Conservation (phyloP, 2,329 filamentous ascomycete genomes). For the Sarocladium kiliense region DNA sequence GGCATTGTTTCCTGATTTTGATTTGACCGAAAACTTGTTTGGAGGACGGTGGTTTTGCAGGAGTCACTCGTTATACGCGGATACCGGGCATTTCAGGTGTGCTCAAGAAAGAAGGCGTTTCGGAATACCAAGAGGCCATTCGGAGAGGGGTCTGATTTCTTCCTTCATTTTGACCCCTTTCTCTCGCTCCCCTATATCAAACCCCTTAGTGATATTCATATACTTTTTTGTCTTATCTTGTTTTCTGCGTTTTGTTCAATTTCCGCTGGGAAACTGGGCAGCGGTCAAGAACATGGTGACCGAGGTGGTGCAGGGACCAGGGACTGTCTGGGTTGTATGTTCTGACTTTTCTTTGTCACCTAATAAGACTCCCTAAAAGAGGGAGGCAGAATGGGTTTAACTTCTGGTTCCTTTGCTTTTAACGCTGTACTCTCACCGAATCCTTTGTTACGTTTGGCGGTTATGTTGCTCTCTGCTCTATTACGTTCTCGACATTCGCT, state of each 20-base stretch:
- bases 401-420: no score
- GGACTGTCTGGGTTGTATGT: no score
- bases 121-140: conserved; percentile 6
- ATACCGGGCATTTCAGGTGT: conserved; percentile 3
- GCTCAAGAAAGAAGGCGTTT: conserved; percentile 4
- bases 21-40: background rate
- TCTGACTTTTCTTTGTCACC: no score
- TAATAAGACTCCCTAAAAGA: no score
- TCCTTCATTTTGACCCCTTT: background rate
- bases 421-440: no score
- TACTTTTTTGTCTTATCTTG: background rate
- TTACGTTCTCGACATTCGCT: no score
- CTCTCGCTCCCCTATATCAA: background rate
- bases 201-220: background rate
- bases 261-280: no score
- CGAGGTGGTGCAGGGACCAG: no score
- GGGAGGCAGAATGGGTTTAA: no score
- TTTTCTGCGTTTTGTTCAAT: background rate
- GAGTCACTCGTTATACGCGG: conserved; percentile 5
- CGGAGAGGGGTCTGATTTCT: background rate
- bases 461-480: no score
- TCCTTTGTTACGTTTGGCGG: no score
- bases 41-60: background rate
- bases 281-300: no score
- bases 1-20: background rate